phyloP scores from a whole-genome alignment of 2,329 filamentous ascomycete species.

The Hysterium pulicare region DNA sequence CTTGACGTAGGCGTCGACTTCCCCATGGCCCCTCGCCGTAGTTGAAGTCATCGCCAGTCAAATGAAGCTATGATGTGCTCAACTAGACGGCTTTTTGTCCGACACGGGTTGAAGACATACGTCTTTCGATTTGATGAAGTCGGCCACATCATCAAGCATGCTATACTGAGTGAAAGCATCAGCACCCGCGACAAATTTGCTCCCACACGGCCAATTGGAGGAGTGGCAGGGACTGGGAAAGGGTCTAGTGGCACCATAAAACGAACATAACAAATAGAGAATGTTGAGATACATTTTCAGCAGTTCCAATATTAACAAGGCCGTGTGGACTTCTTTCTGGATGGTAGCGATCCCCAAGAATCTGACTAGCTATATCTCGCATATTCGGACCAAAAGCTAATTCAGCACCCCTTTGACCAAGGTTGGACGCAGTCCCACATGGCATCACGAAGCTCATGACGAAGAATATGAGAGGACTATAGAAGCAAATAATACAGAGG shows the following conservation, averaged over 20 bases:
- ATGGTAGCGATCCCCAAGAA: slow-evolving; percentile 18
- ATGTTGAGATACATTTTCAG: slow-evolving; percentile 26
- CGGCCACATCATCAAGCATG: slow-evolving; percentile 37
- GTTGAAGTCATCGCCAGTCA: slow-evolving; percentile 34
- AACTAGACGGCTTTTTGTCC: slow-evolving; percentile 9
- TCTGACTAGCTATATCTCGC: slow-evolving; percentile 10
- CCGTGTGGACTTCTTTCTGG: slow-evolving; percentile 24
- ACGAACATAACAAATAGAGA: too few species aligned
- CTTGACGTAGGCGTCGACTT: slow-evolving; percentile 36
- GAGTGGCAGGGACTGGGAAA: too few species aligned
- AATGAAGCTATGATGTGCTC: slow-evolving; percentile 16
- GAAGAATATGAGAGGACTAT: too few species aligned
- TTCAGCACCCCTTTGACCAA: slow-evolving; percentile 3
- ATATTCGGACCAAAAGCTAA: slow-evolving; percentile 9
- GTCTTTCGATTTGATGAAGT: slow-evolving; percentile 39
- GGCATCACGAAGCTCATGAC: too few species aligned
- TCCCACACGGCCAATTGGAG: too few species aligned
- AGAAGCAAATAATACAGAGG: too few species aligned
- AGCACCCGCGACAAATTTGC: too few species aligned
- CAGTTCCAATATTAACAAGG: slow-evolving; percentile 26
- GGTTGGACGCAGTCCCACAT: not conserved
- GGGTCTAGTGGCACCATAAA: too few species aligned
- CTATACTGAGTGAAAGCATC: slow-evolving; percentile 29
- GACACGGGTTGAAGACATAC: not conserved
- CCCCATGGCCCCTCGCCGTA: slow-evolving; percentile 42